These are phyloP conservation scores for Pseudonitzschia multistriata DNA, from an alignment of 108 stramenopile species.

Conservation along the genomic window DNA sequence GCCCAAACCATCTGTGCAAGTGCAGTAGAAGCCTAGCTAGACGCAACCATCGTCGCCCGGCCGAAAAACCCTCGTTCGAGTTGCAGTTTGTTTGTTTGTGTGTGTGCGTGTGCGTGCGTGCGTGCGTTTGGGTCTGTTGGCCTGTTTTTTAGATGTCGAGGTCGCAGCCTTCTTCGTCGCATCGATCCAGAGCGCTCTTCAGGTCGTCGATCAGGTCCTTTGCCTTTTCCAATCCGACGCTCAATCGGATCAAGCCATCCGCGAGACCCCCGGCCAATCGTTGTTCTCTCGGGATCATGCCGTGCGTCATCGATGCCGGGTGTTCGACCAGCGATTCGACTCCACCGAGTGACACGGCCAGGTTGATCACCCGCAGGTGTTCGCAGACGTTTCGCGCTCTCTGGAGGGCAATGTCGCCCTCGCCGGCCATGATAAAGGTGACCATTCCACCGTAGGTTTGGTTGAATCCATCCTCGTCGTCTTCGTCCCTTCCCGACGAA, in stretches of 20 bases:
- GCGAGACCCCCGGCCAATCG: slow-evolving; percentile 62
- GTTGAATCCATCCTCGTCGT: slow-evolving; percentile 22
- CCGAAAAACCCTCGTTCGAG: too few species aligned
- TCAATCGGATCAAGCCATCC: slow-evolving; percentile 74
- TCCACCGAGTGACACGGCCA: slow-evolving; percentile 80
- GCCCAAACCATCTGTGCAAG: too few species aligned
- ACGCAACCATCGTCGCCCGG: too few species aligned
- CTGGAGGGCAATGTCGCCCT: slow-evolving; percentile 46
- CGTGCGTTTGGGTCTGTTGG: too few species aligned
- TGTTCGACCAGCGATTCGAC: slow-evolving; percentile 79
- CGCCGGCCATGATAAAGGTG: slow-evolving; percentile 63
- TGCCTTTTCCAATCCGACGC: slow-evolving; percentile 74
- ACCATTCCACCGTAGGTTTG: slow-evolving; percentile 73
- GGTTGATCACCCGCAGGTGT: slow-evolving; percentile 53
- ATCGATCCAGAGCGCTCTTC: slow-evolving; percentile 47
- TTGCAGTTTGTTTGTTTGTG: too few species aligned
- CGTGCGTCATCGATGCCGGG: slow-evolving; percentile 87
- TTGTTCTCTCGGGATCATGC: slow-evolving; percentile 70
- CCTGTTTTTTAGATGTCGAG: slow-evolving; percentile 10
- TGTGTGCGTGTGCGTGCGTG: too few species aligned
- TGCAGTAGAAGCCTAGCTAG: too few species aligned
- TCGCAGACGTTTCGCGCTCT: slow-evolving; percentile 51
- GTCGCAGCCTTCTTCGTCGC: slow-evolving; percentile 8
- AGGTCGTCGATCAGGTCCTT: slow-evolving; percentile 76
- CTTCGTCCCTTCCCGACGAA: slow-evolving; percentile 41